Base-by-base conservation (phyloP, 768 basidiomycete genomes). In the Tricholoma hemisulphureum region DNA sequence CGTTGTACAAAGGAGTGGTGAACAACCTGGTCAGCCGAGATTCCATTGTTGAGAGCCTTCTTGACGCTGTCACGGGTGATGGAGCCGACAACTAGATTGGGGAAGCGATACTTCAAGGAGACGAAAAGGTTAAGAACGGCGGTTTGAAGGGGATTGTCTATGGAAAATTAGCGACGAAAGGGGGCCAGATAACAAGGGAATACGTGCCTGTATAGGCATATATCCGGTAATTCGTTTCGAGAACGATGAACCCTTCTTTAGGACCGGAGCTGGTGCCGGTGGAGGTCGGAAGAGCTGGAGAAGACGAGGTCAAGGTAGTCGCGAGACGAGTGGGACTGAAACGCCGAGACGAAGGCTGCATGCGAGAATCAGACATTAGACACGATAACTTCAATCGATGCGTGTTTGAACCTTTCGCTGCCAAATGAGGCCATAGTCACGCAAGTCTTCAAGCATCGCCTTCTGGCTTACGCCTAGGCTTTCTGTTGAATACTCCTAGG, bases 181-280 rank as follows among this genome's bases (percentile, higher is more conserved):
- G 65, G 57, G 69, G 58, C 62, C 56, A 56, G 67, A 34, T 50
- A 55, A 53, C 23, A 53, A 59, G 54, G 35, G 28, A 56, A 52
- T 71, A 95, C 46, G n/a, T 49, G n/a, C 95, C 89, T 32, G 97
- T 99, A 73, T 99, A 99, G 4, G 97, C 97, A 70, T 98, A 99
- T 61, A 99, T 76, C 63, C 95, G 89, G 77, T 98, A 98, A 76
- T 99, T 98, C 18, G 97, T 98, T 77, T 99, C 97, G 41, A 99
- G 81, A 63, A 98, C 87, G 64, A 98, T 89, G 77, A 97, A 98
- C 13, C 95, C 93, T 71, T 96, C 86, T 67, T 80, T 74, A 63
- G 86, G 79, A 29, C 82, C 81, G 45, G 82, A 83, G 49, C 79
- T 78, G 28, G 80, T 80, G 10, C 84, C 77, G 53, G 78, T 77